phyloP scores from a whole-genome alignment of 2,329 filamentous ascomycete genomes.

The Claviceps paspali region DNA sequence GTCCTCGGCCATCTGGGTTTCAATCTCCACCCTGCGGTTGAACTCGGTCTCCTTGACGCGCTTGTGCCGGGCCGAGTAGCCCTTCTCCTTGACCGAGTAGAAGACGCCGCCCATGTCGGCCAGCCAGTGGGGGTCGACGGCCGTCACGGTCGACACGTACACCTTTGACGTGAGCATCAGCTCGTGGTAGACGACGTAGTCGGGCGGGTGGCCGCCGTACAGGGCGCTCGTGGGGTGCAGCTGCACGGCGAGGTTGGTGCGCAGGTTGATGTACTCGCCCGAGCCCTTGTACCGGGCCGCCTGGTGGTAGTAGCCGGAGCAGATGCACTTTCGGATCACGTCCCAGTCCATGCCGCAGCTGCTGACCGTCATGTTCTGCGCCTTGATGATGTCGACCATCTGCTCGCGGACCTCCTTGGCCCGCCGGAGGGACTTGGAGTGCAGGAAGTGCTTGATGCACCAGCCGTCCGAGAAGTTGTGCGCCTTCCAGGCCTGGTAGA shows the following conservation, averaged over 20 bases:
- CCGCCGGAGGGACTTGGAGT: conserved; percentile 81
- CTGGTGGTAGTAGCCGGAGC: conserved; percentile 95
- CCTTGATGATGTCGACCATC: conserved; percentile 81
- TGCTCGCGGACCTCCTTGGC: conserved; percentile 93
- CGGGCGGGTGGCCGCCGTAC: conserved; percentile 87
- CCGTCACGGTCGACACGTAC: conserved; percentile 94
- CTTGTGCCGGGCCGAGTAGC: conserved; percentile 76
- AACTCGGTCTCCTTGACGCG: conserved; percentile 83
- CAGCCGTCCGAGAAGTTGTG: conserved; percentile 83
- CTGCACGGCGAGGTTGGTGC: conserved; percentile 86
- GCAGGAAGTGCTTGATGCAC: conserved; percentile 87
- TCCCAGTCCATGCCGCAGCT: conserved; percentile 97
- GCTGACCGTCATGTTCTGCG: conserved; percentile 75
- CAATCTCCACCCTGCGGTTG: conserved; percentile 84
- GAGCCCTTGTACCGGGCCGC: conserved; percentile 92
- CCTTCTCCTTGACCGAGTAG: conserved; percentile 95
- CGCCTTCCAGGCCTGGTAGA: conserved; percentile 87
- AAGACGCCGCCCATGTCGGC: conserved; percentile 94
- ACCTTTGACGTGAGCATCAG: conserved; percentile 93
- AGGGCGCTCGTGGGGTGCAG: conserved; percentile 87
- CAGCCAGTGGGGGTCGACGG: conserved; percentile 93
- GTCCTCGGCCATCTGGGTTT: conserved; percentile 80
- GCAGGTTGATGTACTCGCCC: conserved; percentile 92
- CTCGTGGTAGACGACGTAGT: conserved; percentile 97
- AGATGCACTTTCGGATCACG: conserved; percentile 87